Evolutionary conservation across 1,284 basidiomycete species (phyloP), one percentile per base, ranked within the genome.

Genomic region (Apiotrichum porosum): DNA sequence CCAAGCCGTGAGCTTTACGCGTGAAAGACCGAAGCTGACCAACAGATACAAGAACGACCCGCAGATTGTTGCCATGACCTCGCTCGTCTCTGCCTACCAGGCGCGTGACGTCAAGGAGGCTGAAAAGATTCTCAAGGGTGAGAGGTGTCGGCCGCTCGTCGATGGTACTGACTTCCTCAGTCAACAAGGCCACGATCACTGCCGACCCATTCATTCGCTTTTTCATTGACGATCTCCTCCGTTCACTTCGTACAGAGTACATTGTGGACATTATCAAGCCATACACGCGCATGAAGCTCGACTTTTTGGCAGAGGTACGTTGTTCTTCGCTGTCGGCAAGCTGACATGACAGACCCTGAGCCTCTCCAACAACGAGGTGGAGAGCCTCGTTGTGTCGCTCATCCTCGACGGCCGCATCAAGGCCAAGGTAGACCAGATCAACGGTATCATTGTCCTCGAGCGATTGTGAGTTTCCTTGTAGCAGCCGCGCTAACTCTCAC

Each of bases 11-110:
- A 62, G 83, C 42, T 6, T 2, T 10, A 30, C 9, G 17, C 15
- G 12, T 9, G 26, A 17, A 30, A 5, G 33, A 13, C 23, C 8
- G 0, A 14, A 43, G 47, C 57, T 61, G 36, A 61, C 39, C 15
- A n/a, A 26, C 62, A 91, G 88, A 49, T 98, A 98, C 76, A 97
- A 97, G 78, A 90, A 83, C 52, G 89, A 98, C 65, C 84, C 90
- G 8, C 85, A 98, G 70, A 98, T 99, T 64, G 87, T 86, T 42
- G 93, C 95, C 2, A 97, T 99, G 94, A 97, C 94, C 1, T 87
- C 89, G 62, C 79, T 99, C 6, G 94, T 98, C 5, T 83, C 89
- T 44, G 95, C 95, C 0, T 98, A 97, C 72, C 94, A 98, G 68
- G 81, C 86, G 32, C 82, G 93, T 53, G 94, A 98, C 65, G 93